These are phyloP conservation scores for Apiospora pterosperma DNA, from an alignment of 2,329 filamentous ascomycete genomes.

Conservation along the genomic window DNA sequence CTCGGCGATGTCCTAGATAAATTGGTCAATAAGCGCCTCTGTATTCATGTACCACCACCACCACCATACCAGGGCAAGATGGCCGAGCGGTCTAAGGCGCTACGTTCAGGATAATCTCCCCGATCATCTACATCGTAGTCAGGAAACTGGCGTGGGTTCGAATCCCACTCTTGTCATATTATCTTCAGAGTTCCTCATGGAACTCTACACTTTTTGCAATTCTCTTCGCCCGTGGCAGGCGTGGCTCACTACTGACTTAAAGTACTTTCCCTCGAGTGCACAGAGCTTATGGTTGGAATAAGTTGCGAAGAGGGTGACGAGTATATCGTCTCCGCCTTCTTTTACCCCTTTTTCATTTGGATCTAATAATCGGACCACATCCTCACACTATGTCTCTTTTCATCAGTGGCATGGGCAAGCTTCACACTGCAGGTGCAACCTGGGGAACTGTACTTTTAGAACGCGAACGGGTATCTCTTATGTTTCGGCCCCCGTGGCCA, in stretches of 20 bases:
- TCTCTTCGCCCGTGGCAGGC: no score
- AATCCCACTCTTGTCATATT: background rate
- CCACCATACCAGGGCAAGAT: no score
- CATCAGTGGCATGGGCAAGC: background rate
- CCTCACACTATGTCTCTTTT: background rate
- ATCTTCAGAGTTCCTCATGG: no score
- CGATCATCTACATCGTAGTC: background rate
- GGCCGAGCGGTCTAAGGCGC: conserved; percentile 1
- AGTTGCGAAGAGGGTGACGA: background rate
- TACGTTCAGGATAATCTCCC: background rate
- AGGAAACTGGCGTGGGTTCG: conserved; percentile 3
- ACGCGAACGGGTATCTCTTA: conserved; percentile 1
- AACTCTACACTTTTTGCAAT: no score
- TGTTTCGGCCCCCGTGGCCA: background rate
- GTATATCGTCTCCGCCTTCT: background rate
- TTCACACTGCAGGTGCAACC: fast-evolving
- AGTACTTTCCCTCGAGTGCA: no score
- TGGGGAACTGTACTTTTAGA: background rate
- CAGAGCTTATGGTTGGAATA: background rate
- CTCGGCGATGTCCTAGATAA: background rate
- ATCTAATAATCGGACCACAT: background rate
- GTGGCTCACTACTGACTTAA: background rate
- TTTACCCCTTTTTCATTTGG: background rate
- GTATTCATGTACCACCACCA: no score
- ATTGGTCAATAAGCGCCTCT: background rate